phyloP scores from a whole-genome alignment of 352 stramenopile genomes.

The Thalassiosira sp. region DNA sequence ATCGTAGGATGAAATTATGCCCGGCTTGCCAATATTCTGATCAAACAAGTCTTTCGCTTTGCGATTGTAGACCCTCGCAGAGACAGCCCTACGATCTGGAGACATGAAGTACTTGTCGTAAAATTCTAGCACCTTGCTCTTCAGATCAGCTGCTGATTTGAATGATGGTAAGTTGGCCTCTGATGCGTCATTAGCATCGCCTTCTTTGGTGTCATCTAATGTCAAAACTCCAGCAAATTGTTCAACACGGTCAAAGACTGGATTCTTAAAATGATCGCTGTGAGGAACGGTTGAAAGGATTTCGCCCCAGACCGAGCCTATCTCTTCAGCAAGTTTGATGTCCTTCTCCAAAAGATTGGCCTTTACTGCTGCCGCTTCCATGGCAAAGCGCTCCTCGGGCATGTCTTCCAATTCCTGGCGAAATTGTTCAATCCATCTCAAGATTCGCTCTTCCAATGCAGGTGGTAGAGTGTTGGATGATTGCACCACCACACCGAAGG shows the following conservation, averaged over 20 bases:
- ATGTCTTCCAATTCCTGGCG: conserved; percentile 77
- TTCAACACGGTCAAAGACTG: conserved; percentile 73
- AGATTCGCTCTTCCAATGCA: conserved; percentile 68
- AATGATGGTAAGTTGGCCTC: conserved; percentile 33
- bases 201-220: conserved; percentile 24
- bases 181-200: conserved; percentile 11
- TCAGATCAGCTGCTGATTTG: conserved; percentile 62
- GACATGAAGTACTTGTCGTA: conserved; percentile 72
- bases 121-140: conserved; percentile 67
- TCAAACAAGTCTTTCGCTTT: conserved; percentile 69
- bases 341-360: conserved; percentile 74
- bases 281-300: conserved; percentile 62
- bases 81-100: conserved; percentile 57
- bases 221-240: conserved; percentile 68
- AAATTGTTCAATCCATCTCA: conserved; percentile 76
- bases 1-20: conserved; percentile 69
- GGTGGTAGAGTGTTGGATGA: conserved; percentile 61
- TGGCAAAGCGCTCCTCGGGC: conserved; percentile 59
- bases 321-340: conserved; percentile 77
- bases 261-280: conserved; percentile 55
- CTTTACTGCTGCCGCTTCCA: conserved; percentile 72
- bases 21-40: conserved; percentile 56
- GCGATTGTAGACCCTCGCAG: conserved; percentile 72
- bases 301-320: conserved; percentile 69
- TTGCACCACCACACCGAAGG: conserved; percentile 70